Evolutionary conservation across 164 flowering plant genomes (phyloP), one percentile per base, ranked within the genome.

Genomic region (Aristolochia contorta): DNA sequence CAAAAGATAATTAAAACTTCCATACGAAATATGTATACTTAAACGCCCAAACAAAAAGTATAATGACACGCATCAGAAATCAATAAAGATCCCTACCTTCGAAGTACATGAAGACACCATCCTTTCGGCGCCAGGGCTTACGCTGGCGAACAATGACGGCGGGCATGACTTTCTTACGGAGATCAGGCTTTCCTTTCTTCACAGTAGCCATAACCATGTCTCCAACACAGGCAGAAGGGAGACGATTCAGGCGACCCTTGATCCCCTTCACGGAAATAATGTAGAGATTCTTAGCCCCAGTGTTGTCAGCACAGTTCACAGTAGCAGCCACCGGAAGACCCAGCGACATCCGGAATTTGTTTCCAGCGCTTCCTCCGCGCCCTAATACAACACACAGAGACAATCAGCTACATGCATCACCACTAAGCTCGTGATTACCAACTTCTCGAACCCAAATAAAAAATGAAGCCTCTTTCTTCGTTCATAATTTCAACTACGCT

Each of bases 171-270:
- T 86, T 86, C 80, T 86, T 84, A 69, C 89, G 71, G 61, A 84
- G 80, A 69, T 86, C 93, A 30, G 93, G 93, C 77, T 86, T 86
- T 16, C 89, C 93, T 47, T 84, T 86, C 82, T 86, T 86, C 19
- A 86, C 89, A 16, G 93, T 86, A 45, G 87, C 87, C 92, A 86
- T 86, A 41, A 86, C 89, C 92, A 84, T 86, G 62, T 86, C 89
- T 0, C 92, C 92, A 6, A 86, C 87, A 61, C 92, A 86, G 45
- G 89, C 92, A 25, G 86, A 85, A 0, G 92, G 92, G 68, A 85
- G 58, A 16, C 89, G 66, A 64, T 86, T 86, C 41, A 84, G 77
- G 20, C 89, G 75, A 12, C 92, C 92, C 80, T 84, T 86, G 68
- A 84, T 86, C 15, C 89, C 89, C 70, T 84, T 82, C 65, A 86